Conservation (phyloP, 306 rosid genomes). For the Cucurbita ficifolia region DNA sequence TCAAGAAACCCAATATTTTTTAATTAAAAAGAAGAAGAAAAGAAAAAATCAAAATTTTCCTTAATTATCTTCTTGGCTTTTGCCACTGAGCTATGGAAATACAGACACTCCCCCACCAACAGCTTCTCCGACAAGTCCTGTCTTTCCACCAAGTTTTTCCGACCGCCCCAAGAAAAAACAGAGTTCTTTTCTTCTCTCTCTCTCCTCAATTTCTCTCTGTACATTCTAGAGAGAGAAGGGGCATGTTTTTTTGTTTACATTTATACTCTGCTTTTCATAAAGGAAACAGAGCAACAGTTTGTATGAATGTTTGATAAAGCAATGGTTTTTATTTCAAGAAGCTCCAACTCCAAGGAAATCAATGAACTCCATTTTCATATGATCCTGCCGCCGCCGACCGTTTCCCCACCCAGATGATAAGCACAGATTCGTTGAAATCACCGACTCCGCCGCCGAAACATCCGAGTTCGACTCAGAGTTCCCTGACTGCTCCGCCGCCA, state of each 20-base stretch:
- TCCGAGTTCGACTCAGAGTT: slow-evolving; percentile 69
- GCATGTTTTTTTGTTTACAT: background rate
- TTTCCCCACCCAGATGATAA: slow-evolving; percentile 18
- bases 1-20: no score
- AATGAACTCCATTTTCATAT: slow-evolving; percentile 38
- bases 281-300: background rate
- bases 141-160: background rate
- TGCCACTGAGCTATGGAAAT: background rate
- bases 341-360: slow-evolving; percentile 94
- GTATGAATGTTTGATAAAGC: background rate
- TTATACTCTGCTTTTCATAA: slow-evolving; percentile 1
- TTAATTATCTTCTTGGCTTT: background rate
- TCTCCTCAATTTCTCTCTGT: background rate
- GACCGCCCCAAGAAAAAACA: background rate
- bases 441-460: slow-evolving; percentile 58
- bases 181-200: background rate
- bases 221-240: background rate
- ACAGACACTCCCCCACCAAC: background rate
- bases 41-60: no score
- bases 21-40: no score
- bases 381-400: background rate
- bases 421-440: slow-evolving; percentile 28
- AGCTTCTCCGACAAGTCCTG: background rate
- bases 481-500: slow-evolving; percentile 18
- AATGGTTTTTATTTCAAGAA: background rate